Percentiles rank a stretch among this genome's conserved stretches.
Conservation (phyloP, 345 rosid genomes). For the Streptanthus diversifolius region DNA sequence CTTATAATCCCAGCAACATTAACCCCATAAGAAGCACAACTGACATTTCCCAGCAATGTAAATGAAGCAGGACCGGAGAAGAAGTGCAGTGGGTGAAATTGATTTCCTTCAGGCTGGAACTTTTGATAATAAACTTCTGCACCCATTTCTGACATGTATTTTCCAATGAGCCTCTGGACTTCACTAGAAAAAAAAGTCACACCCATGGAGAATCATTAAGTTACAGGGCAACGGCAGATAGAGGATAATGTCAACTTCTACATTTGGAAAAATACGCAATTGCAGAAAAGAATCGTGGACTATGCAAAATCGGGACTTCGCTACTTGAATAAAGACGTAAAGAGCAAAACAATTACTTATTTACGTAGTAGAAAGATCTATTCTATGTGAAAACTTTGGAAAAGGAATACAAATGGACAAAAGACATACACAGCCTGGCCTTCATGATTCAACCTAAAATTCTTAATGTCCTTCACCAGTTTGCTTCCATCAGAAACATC, state of each 20-base stretch:
- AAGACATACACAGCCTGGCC: conserved; percentile 59
- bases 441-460: conserved; percentile 38
- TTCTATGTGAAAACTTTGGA: neutral
- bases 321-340: neutral
- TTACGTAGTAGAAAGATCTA: neutral
- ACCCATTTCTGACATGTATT: conserved; percentile 66
- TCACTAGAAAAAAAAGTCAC: conserved; percentile 39
- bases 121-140: conserved; percentile 84
- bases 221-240: neutral
- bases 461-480: conserved; percentile 56
- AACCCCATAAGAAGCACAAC: conserved; percentile 54
- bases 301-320: neutral
- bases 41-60: conserved; percentile 42
- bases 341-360: neutral
- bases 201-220: neutral
- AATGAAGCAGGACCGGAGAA: conserved; percentile 58
- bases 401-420: conserved; percentile 4
- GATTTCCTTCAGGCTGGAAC: conserved; percentile 54
- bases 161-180: conserved; percentile 55
- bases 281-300: neutral
- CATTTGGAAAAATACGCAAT: neutral
- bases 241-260: neutral
- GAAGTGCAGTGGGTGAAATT: conserved; percentile 76
- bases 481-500: conserved; percentile 61
- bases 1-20: conserved; percentile 67